These are phyloP conservation scores for Trypanosoma rangeli DNA, from an alignment of 208 protist species.

Conservation along the genomic window DNA sequence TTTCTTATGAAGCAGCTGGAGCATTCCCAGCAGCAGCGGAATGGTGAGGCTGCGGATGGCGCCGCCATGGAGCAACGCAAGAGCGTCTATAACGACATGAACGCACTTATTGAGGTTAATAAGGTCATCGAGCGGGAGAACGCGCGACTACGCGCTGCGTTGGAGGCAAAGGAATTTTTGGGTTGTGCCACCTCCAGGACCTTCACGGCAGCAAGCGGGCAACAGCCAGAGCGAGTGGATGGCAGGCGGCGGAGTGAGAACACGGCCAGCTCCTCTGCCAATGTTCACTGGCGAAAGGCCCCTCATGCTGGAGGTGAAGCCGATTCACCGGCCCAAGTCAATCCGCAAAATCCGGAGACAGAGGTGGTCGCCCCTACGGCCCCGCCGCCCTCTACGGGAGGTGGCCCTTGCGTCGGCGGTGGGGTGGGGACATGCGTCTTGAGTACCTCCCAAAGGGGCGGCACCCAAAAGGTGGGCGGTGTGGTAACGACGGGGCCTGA, in stretches of 20 bases:
- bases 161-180: constrained; percentile 29
- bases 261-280: not conserved
- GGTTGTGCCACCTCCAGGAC: not conserved
- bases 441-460: no score
- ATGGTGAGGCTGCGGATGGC: constrained; percentile 16
- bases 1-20: constrained; percentile 46
- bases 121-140: constrained; percentile 75
- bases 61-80: constrained; percentile 10
- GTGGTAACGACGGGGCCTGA: no score
- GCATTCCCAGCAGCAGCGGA: constrained; percentile 50
- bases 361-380: not conserved
- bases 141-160: constrained; percentile 31
- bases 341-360: not conserved
- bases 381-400: no score
- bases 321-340: not conserved
- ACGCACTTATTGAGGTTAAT: constrained; percentile 69
- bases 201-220: not conserved
- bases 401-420: no score
- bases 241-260: not conserved
- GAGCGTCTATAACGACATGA: constrained; percentile 46
- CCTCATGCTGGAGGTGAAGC: not conserved
- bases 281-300: not conserved
- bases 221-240: not conserved
- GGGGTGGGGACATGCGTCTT: no score
- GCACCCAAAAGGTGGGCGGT: no score